Evolutionary conservation across 139 green algal genomes (phyloP).

Genomic region (Chlamydomonas schloesseri): DNA sequence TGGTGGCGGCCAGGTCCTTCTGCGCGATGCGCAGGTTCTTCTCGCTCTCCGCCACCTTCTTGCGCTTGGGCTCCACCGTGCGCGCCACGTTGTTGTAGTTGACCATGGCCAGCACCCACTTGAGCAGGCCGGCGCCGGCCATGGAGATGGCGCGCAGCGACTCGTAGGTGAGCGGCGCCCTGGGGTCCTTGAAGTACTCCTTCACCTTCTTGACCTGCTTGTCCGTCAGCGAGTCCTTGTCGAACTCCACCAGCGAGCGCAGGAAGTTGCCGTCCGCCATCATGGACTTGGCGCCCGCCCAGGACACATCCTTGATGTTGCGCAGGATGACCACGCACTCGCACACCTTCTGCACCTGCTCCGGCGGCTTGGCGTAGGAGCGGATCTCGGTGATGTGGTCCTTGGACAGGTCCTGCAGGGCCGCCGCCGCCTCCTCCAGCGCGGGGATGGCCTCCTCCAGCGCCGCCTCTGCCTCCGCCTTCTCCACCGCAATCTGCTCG

Average conservation of each 20-base stretch:
- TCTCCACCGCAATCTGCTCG: constrained; percentile 77
- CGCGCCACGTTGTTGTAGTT: constrained; percentile 89
- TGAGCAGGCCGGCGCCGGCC: constrained; percentile 76
- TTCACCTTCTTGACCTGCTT: constrained; percentile 86
- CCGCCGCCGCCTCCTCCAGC: constrained; percentile 86
- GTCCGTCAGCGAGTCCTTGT: constrained; percentile 85
- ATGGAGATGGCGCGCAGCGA: constrained; percentile 67
- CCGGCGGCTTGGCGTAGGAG: constrained; percentile 90
- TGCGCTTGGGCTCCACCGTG: constrained; percentile 86
- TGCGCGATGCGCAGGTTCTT: constrained; percentile 81
- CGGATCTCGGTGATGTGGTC: constrained; percentile 94
- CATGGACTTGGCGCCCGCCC: constrained; percentile 90
- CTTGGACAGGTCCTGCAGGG: constrained; percentile 87
- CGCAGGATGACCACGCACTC: constrained; percentile 91
- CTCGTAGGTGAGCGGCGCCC: constrained; percentile 75
- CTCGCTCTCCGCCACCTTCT: constrained; percentile 84
- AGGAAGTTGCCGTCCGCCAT: constrained; percentile 90
- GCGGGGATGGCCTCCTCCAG: constrained; percentile 89
- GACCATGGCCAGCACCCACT: constrained; percentile 91
- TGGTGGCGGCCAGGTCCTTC: constrained; percentile 81
- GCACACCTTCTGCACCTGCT: constrained; percentile 89
- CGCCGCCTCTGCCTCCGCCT: constrained; percentile 88
- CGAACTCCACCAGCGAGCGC: constrained; percentile 84
- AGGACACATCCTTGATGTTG: constrained; percentile 88
- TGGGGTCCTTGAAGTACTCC: constrained; percentile 88